A percentile compares a stretch with the other conserved stretches of the same genome.
phyloP scores from a whole-genome alignment of 2,329 filamentous ascomycete species.

The Clonostachys byssicola region DNA sequence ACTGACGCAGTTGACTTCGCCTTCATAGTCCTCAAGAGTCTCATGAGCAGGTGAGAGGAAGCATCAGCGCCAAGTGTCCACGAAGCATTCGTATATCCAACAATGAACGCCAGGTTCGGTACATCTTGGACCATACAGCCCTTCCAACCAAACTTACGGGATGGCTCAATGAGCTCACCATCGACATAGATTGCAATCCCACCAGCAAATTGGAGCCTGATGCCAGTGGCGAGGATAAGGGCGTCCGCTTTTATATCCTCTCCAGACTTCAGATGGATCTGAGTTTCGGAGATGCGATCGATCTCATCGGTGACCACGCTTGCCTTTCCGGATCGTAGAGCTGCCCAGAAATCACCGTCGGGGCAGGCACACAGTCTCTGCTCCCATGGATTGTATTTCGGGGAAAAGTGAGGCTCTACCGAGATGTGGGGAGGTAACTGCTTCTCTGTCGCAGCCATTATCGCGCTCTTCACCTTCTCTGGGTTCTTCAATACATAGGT shows the following conservation, averaged over 20 bases:
- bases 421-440: constrained; percentile 47
- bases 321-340: constrained; percentile 30
- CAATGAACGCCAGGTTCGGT: constrained; percentile 53
- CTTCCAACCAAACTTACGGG: constrained; percentile 53
- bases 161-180: constrained; percentile 34
- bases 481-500: constrained; percentile 22
- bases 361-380: constrained; percentile 68
- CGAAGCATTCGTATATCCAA: constrained; percentile 59
- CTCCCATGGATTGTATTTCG: constrained; percentile 60
- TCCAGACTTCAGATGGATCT: constrained; percentile 37
- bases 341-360: constrained; percentile 45
- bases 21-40: constrained; percentile 49
- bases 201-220: constrained; percentile 52
- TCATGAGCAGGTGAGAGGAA: constrained; percentile 36
- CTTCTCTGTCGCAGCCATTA: constrained; percentile 35
- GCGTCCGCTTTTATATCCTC: constrained; percentile 53
- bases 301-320: constrained; percentile 43
- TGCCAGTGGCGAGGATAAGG: constrained; percentile 62
- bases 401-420: constrained; percentile 56
- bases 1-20: constrained; percentile 24
- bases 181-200: constrained; percentile 47
- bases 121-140: constrained; percentile 57
- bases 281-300: constrained; percentile 34
- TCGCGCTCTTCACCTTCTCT: constrained; percentile 33
- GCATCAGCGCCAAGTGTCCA: constrained; percentile 58